Conservation (phyloP, 495 filamentous ascomycete genomes). For the Sordaria brevicollis region DNA sequence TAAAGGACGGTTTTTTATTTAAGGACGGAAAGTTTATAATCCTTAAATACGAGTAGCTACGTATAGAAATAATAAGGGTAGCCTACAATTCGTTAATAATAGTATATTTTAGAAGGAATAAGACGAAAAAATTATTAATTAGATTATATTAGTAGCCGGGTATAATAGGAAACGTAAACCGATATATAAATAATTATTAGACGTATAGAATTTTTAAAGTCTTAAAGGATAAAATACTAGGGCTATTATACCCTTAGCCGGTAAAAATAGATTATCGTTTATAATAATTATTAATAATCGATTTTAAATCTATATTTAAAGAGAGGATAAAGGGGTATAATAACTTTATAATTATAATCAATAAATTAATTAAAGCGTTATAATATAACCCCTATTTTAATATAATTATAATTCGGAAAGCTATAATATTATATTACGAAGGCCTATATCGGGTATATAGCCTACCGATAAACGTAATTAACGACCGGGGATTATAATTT, state of each 20-base stretch:
- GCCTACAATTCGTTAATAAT: neutral
- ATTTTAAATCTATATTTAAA: slow-evolving; percentile 2
- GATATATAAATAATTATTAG: neutral
- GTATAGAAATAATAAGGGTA: neutral
- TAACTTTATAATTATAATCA: neutral
- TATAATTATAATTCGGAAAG: no score
- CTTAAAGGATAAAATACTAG: neutral
- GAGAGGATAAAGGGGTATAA: neutral
- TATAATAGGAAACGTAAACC: no score
- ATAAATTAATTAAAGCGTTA: no score
- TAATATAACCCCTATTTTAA: no score
- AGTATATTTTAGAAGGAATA: neutral
- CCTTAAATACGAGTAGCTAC: neutral
- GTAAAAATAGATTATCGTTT: neutral
- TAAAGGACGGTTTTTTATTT: neutral
- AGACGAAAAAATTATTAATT: neutral
- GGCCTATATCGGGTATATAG: neutral
- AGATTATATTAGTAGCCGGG: neutral
- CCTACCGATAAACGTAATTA: neutral
- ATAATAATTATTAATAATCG: neutral
- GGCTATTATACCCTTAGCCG: slow-evolving; percentile 1
- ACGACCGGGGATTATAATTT: neutral
- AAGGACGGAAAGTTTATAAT: neutral
- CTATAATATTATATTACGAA: neutral
- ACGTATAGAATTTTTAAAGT: neutral